Conservation (phyloP, 1,284 basidiomycete species). For the Neolentinus lepideus region DNA sequence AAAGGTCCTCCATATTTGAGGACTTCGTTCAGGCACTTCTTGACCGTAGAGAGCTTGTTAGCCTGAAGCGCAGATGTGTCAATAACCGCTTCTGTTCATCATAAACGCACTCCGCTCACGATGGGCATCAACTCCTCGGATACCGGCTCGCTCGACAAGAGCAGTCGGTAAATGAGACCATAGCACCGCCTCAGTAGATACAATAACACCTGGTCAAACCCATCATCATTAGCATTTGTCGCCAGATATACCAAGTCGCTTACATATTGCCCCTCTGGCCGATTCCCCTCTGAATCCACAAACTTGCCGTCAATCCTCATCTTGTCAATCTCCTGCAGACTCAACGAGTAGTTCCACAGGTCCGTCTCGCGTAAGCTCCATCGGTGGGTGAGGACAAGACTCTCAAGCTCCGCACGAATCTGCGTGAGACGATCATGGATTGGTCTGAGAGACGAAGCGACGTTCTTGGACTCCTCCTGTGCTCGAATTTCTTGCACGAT, state of each 20-base stretch:
- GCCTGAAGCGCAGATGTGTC: conserved; percentile 41
- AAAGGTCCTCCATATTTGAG: conserved; percentile 96
- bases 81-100: not conserved
- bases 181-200: conserved; percentile 94
- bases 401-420: conserved; percentile 84
- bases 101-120: no score
- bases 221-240: no score
- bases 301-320: conserved; percentile 98
- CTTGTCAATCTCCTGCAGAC: conserved; percentile 94
- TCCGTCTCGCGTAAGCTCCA: conserved; percentile 98
- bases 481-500: conserved; percentile 95
- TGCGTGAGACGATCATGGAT: conserved; percentile 91
- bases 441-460: conserved; percentile 83
- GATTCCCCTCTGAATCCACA: conserved; percentile 88
- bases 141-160: conserved; percentile 98
- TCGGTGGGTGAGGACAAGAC: conserved; percentile 88
- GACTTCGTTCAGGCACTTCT: conserved; percentile 97
- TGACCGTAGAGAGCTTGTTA: conserved; percentile 89
- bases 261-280: conserved; percentile 88
- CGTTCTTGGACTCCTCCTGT: conserved; percentile 87
- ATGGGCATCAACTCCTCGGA: conserved; percentile 97
- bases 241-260: conserved; percentile 18
- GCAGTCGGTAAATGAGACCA: conserved; percentile 89
- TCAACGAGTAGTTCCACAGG: conserved; percentile 89
- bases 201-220: conserved; percentile 80